Evolutionary conservation across 176 grass and related monocot species (phyloP).

Genomic region (Elymus sibiricus): DNA sequence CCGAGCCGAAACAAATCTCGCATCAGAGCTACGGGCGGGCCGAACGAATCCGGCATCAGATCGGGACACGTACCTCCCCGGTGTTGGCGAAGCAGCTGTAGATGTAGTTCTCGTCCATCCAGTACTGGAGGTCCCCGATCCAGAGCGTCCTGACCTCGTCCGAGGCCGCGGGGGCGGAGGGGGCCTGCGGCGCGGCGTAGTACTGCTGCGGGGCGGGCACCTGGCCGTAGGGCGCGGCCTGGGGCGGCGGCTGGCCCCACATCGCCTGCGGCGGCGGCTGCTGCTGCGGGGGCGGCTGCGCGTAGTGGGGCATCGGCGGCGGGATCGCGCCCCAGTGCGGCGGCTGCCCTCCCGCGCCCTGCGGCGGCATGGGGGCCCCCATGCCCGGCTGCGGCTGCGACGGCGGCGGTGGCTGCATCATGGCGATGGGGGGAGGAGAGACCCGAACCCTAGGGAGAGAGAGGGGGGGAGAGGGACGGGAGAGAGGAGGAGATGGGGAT

Average conservation of each 20-base stretch:
- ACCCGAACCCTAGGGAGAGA: slow-evolving; percentile 45
- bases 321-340: slow-evolving; percentile 83
- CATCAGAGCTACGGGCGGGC: background rate
- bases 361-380: slow-evolving; percentile 22
- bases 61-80: slow-evolving; percentile 55
- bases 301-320: slow-evolving; percentile 68
- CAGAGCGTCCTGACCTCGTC: slow-evolving; percentile 94
- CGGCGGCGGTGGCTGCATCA: slow-evolving; percentile 54
- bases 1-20: background rate
- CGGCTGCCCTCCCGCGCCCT: slow-evolving; percentile 37
- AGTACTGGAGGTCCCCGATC: slow-evolving; percentile 94
- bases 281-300: slow-evolving; percentile 61
- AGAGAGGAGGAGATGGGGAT: background rate
- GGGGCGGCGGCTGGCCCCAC: slow-evolving; percentile 80
- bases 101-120: slow-evolving; percentile 97
- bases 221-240: slow-evolving; percentile 49
- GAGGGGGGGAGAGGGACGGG: background rate
- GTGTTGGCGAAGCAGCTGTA: slow-evolving; percentile 62
- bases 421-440: slow-evolving; percentile 12
- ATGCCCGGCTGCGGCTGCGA: slow-evolving; percentile 51
- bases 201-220: slow-evolving; percentile 45
- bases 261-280: slow-evolving; percentile 43
- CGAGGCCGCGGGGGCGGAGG: slow-evolving; percentile 19
- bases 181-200: slow-evolving; percentile 30
- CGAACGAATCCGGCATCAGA: background rate